Percentiles rank a stretch among this genome's conserved stretches.
Evolutionary conservation across 2,329 filamentous ascomycete species (phyloP).

Genomic region (Cadophora sp.): DNA sequence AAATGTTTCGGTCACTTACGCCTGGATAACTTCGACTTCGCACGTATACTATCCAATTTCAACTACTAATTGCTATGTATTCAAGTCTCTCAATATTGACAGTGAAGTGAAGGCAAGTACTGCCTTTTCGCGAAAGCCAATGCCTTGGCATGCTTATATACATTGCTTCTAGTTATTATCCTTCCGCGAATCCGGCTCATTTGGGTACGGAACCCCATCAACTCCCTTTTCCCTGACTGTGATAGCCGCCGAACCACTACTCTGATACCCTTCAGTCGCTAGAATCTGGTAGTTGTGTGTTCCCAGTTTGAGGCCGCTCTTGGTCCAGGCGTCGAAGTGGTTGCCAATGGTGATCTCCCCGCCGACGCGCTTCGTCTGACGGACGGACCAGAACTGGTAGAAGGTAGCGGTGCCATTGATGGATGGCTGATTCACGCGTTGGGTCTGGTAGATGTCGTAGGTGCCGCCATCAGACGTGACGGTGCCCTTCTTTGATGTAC

Average conservation of each 20-base stretch:
- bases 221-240: conserved; percentile 24
- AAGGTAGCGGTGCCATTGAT: conserved; percentile 59
- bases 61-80: too few relatives aligned
- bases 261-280: conserved; percentile 32
- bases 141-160: background rate
- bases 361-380: conserved; percentile 55
- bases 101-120: background rate
- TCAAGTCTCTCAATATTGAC: background rate
- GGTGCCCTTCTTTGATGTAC: conserved; percentile 56
- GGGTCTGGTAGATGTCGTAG: conserved; percentile 54
- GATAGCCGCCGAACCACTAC: conserved; percentile 23
- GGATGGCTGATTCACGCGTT: conserved; percentile 48
- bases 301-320: conserved; percentile 55
- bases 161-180: background rate
- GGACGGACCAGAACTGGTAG: conserved; percentile 61
- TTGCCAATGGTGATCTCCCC: conserved; percentile 57
- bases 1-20: too few relatives aligned
- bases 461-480: conserved; percentile 58
- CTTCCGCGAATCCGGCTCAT: conserved; percentile 14
- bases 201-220: conserved; percentile 13
- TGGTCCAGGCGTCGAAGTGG: conserved; percentile 61
- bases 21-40: too few relatives aligned
- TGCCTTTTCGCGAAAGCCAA: background rate
- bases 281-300: conserved; percentile 58
- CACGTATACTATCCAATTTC: too few relatives aligned